Percentiles rank a stretch among this genome's conserved stretches.
Conservation (phyloP, 2,329 filamentous ascomycete genomes). For the Chrysoporthe puriensis region DNA sequence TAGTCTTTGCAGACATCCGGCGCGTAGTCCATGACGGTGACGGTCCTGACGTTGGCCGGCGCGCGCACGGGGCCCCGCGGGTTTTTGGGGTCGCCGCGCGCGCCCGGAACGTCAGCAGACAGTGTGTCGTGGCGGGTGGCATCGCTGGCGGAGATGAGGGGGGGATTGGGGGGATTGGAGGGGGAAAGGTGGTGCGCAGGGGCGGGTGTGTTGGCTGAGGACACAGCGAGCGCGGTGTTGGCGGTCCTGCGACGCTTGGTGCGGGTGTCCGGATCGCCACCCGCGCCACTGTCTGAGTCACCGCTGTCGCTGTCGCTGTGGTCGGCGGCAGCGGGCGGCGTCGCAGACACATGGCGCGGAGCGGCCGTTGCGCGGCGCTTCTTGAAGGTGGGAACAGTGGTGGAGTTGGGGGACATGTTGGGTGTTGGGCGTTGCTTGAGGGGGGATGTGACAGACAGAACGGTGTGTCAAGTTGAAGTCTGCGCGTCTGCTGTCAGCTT, state of each 20-base stretch:
- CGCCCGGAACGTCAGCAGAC: constrained; percentile 75
- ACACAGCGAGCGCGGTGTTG: constrained; percentile 66
- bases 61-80: constrained; percentile 66
- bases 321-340: constrained; percentile 67
- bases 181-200: constrained; percentile 43
- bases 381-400: constrained; percentile 76
- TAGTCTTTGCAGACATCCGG: constrained; percentile 92
- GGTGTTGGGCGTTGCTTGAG: too few species aligned
- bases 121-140: constrained; percentile 89
- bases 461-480: too few species aligned
- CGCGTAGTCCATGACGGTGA: constrained; percentile 87
- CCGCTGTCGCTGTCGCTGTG: constrained; percentile 66
- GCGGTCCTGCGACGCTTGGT: constrained; percentile 80
- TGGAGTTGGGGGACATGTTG: constrained; percentile 34
- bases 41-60: constrained; percentile 84
- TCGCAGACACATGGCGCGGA: constrained; percentile 42
- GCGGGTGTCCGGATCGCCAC: constrained; percentile 49
- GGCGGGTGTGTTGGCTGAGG: constrained; percentile 53
- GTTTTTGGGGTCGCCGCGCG: constrained; percentile 54
- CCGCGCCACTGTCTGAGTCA: background rate
- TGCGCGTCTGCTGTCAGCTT: too few species aligned
- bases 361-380: constrained; percentile 72
- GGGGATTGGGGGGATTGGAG: constrained; percentile 64
- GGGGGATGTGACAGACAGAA: too few species aligned
- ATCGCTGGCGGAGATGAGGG: constrained; percentile 74